Evolutionary conservation across 331 rosid species (phyloP).

Genomic region (Prunus yedoensis): DNA sequence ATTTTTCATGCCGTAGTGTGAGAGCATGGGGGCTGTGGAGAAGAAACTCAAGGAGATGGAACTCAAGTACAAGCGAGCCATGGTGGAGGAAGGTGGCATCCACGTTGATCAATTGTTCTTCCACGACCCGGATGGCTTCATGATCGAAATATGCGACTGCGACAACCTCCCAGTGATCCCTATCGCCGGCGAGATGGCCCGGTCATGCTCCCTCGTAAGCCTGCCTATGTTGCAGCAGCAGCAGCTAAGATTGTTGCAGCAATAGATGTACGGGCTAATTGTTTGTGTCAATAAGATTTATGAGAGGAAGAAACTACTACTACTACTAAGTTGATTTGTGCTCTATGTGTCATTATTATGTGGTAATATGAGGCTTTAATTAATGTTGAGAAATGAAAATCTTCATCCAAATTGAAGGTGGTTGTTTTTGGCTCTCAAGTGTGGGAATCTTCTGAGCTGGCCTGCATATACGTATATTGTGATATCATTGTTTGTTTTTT

Average conservation of each 20-base stretch:
- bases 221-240: conserved; percentile 48
- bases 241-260: conserved; percentile 43
- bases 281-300: background rate
- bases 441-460: conserved; percentile 14
- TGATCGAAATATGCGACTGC: conserved; percentile 92
- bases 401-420: background rate
- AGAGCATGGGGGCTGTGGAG: conserved; percentile 85
- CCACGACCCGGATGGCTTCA: conserved; percentile 95
- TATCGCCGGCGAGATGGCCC: conserved; percentile 47
- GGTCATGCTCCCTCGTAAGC: conserved; percentile 58
- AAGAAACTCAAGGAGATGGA: conserved; percentile 80
- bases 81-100: conserved; percentile 82
- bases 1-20: conserved; percentile 44
- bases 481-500: background rate
- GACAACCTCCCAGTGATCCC: conserved; percentile 84
- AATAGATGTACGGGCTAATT: conserved; percentile 5
- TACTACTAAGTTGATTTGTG: too few species aligned
- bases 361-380: background rate
- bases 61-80: conserved; percentile 46
- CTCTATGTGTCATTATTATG: too few species aligned
- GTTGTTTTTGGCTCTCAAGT: background rate
- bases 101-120: conserved; percentile 76
- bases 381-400: too few species aligned
- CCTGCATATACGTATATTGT: background rate
- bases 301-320: too few species aligned